Evolutionary conservation across 2,329 filamentous ascomycete species (phyloP).

Genomic region (Xylariaceae sp.): DNA sequence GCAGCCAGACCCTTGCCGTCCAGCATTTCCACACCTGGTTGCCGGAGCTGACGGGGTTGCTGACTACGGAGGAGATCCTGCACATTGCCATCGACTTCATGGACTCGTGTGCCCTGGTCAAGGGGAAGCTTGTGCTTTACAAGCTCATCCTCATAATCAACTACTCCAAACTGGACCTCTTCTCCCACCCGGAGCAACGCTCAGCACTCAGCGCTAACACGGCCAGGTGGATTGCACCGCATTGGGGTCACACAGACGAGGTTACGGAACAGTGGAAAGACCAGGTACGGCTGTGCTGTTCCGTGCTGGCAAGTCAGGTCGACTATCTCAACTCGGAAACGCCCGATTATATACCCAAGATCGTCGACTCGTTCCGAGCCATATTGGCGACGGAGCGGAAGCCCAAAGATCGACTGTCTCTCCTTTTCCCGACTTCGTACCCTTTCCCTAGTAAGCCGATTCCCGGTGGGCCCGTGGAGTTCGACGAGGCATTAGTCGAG

Average conservation of each 20-base stretch:
- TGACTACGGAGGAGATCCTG: conserved; percentile 78
- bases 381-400: conserved; percentile 55
- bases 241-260: conserved; percentile 74
- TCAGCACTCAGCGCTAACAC: conserved; percentile 73
- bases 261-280: conserved; percentile 85
- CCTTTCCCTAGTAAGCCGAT: conserved; percentile 76
- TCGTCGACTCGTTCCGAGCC: conserved; percentile 81
- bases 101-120: conserved; percentile 80
- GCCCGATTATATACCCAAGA: conserved; percentile 83
- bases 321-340: conserved; percentile 73
- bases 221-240: conserved; percentile 82
- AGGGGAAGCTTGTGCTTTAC: conserved; percentile 86
- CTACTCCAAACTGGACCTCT: conserved; percentile 76
- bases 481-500: conserved; percentile 85
- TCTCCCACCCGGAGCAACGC: conserved; percentile 71
- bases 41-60: conserved; percentile 74
- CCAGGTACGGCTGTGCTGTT: conserved; percentile 89
- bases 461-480: conserved; percentile 48
- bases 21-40: conserved; percentile 97
- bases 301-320: conserved; percentile 81
- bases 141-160: conserved; percentile 91
- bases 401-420: conserved; percentile 64
- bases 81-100: conserved; percentile 91
- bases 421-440: conserved; percentile 85
- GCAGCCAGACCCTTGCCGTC: conserved; percentile 89